Conservation (phyloP, 805 yeast genomes). For the Kluyveromyces nonfermentans region DNA sequence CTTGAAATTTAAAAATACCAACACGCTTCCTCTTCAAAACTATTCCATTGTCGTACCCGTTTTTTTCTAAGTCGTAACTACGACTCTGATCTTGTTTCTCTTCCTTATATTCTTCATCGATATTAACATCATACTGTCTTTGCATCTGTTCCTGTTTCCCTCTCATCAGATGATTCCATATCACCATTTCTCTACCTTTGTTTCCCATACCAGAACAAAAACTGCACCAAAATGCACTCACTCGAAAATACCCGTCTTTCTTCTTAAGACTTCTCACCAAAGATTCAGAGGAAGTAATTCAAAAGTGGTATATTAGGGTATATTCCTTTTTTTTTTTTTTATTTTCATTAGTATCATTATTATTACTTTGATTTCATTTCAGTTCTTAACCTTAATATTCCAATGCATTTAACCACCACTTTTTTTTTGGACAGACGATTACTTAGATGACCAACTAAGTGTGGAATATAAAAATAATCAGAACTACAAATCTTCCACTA, state of each 20-base stretch:
- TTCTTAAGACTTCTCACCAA: neutral
- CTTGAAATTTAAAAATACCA: too few species aligned
- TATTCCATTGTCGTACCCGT: neutral
- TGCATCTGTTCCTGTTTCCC: neutral
- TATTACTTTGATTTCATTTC: too few species aligned
- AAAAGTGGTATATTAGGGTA: too few species aligned
- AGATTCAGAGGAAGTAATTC: too few species aligned
- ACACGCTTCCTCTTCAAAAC: too few species aligned
- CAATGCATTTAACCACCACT: too few species aligned
- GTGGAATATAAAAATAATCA: too few species aligned
- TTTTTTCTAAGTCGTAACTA: neutral
- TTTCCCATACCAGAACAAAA: constrained; percentile 4
- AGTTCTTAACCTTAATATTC: too few species aligned
- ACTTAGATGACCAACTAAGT: too few species aligned
- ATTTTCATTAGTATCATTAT: too few species aligned
- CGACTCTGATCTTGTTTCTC: neutral
- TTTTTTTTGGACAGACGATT: too few species aligned
- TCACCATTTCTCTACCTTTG: constrained; percentile 8
- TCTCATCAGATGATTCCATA: constrained; percentile 1
- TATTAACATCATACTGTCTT: neutral
- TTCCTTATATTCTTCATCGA: neutral
- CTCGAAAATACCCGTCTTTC: neutral
- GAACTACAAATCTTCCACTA: neutral
- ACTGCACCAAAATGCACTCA: neutral
- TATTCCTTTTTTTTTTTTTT: too few species aligned